These are phyloP conservation scores for Lasiodiplodia sp. DNA, from an alignment of 2,329 filamentous ascomycete genomes.

Conservation along the genomic window DNA sequence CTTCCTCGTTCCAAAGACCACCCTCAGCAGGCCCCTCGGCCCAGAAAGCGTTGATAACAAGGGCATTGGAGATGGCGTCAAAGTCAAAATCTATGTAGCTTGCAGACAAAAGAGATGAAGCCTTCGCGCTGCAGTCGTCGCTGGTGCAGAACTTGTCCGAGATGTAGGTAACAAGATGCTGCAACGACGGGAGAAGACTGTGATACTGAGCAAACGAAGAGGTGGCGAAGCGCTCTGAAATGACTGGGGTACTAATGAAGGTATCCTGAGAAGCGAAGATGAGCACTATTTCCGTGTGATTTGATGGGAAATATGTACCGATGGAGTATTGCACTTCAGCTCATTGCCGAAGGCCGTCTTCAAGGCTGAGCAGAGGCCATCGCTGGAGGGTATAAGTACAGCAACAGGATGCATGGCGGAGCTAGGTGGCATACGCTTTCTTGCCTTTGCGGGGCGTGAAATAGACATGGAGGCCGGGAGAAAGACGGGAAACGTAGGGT, in stretches of 20 bases:
- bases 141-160: slow-evolving; percentile 60
- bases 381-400: slow-evolving; percentile 41
- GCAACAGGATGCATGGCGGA: no score
- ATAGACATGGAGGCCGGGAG: slow-evolving; percentile 83
- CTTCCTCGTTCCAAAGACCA: slow-evolving; percentile 43
- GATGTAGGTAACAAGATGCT: slow-evolving; percentile 62
- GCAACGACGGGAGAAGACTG: slow-evolving; percentile 66
- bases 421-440: neutral
- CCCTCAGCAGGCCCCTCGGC: slow-evolving; percentile 38
- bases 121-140: slow-evolving; percentile 58
- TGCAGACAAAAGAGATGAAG: slow-evolving; percentile 60
- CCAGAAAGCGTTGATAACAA: slow-evolving; percentile 73
- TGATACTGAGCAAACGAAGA: slow-evolving; percentile 73
- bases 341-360: slow-evolving; percentile 62
- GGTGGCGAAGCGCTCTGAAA: slow-evolving; percentile 67
- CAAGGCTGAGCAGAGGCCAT: slow-evolving; percentile 65
- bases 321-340: slow-evolving; percentile 62
- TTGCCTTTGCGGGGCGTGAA: slow-evolving; percentile 66
- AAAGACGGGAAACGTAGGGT: slow-evolving; percentile 77
- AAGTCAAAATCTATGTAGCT: slow-evolving; percentile 79
- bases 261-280: slow-evolving; percentile 53
- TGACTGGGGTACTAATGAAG: slow-evolving; percentile 66
- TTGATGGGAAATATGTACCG: slow-evolving; percentile 46
- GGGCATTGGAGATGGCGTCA: slow-evolving; percentile 69
- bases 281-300: neutral